A percentile compares a stretch with the other conserved stretches of the same genome.
Evolutionary conservation across 495 filamentous ascomycete genomes (phyloP).

Genomic region (Daldinia loculata): DNA sequence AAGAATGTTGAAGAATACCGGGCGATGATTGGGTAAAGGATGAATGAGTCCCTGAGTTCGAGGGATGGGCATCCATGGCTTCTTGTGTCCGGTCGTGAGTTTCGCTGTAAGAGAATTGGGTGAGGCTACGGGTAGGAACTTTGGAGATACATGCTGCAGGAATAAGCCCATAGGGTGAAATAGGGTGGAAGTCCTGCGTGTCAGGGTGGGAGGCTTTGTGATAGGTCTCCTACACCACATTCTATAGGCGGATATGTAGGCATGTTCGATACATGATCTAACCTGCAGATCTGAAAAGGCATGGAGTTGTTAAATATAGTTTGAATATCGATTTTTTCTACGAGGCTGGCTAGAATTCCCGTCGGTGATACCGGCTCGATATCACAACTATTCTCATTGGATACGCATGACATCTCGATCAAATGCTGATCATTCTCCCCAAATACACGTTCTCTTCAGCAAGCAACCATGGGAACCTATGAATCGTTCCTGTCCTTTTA

Average conservation of each 20-base stretch:
- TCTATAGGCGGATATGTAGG: neutral
- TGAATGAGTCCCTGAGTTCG: no score
- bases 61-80: neutral
- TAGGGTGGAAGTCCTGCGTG: constrained; percentile 14
- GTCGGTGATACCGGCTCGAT: neutral
- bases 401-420: constrained; percentile 2
- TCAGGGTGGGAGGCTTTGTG: neutral
- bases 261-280: neutral
- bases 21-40: neutral
- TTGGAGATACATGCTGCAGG: constrained; percentile 5
- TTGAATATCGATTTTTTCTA: neutral
- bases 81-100: neutral
- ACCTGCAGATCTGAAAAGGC: neutral
- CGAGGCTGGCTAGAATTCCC: neutral
- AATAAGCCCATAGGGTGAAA: neutral
- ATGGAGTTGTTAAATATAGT: neutral
- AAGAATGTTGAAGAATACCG: neutral
- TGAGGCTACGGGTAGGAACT: neutral
- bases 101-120: neutral
- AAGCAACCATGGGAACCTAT: constrained; percentile 17
- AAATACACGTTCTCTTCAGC: neutral
- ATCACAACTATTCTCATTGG: neutral
- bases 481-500: constrained; percentile 3
- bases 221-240: neutral
- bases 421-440: neutral